Evolutionary conservation across 352 stramenopile species (phyloP), one percentile per base, ranked within the genome.

Genomic region (Pythium pyrilobum): DNA sequence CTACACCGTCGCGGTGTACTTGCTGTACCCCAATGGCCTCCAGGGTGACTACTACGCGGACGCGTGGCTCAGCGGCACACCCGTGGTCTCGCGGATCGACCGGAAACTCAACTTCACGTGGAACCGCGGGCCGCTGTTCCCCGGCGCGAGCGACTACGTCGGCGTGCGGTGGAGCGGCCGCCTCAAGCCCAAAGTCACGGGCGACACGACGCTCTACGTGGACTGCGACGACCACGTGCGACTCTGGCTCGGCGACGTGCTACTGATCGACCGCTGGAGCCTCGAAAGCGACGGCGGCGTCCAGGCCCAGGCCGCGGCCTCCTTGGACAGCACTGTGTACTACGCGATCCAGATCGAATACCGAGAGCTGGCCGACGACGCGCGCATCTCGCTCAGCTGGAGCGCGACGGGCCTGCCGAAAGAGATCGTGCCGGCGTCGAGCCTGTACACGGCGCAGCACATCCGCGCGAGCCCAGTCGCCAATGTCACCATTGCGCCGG

Each of bases 21-120:
- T 85, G 13, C 56, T 90, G 21, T 84, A 81, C 18, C 45, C 76
- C 13, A 72, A 72, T 29, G 81, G 83, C 2, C 55, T 94, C 12
- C 63, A 53, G 23, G 81, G 83, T 1, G 68, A 88, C 10, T 94
- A 92, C 37, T 92, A 74, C 41, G 62, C 46, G 13, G 77, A 89
- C 52, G 55, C 77, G 7, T 90, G 80, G 75, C 62, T 92, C 34
- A 38, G 43, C 24, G 37, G 12, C n/a, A 23, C 21, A 18, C 20
- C 37, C 5, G 53, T 63, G 7, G 41, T 76, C 23, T 68, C 66
- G 8, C 77, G 81, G 2, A 74, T 89, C 33, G 82, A 91, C 62
- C 66, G 65, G 4, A 52, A 81, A 23, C 46, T 90, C 5, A 93
- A 89, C 47, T 91, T 92, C 43, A 89, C 77, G 27, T 90, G 81